phyloP scores from a whole-genome alignment of 805 yeast genomes.

The Wickerhamiella brachini region DNA sequence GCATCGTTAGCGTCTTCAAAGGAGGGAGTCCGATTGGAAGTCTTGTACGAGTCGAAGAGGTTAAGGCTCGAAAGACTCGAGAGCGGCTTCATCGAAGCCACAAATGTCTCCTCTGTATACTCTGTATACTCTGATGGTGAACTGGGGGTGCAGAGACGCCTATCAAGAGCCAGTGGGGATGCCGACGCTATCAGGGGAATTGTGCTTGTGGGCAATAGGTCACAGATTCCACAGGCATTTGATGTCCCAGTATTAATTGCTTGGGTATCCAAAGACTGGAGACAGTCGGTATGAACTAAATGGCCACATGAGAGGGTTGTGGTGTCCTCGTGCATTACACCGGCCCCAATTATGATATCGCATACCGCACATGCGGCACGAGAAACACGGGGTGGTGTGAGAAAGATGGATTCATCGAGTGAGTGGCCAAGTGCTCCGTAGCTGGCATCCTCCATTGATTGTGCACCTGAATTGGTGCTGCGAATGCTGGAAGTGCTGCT shows the following conservation, averaged over 20 bases:
- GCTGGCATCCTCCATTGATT: neutral
- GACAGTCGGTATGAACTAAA: conserved; percentile 1
- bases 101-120: neutral
- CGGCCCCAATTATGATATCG: neutral
- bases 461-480: neutral
- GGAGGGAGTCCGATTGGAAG: neutral
- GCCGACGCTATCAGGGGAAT: neutral
- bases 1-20: neutral
- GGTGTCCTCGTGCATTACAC: neutral
- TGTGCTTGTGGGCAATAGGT: neutral
- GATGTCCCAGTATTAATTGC: neutral
- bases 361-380: conserved; percentile 1
- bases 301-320: conserved; percentile 2
- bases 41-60: neutral
- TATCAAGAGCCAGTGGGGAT: neutral
- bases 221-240: conserved; percentile 1
- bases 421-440: neutral
- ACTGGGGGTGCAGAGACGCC: neutral
- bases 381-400: neutral
- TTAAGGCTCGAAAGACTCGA: neutral
- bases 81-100: neutral
- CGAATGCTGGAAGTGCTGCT: neutral
- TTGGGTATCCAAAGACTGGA: neutral
- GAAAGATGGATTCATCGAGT: neutral
- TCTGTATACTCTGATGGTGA: neutral